Evolutionary conservation across 352 stramenopile genomes (phyloP), one percentile per base, ranked within the genome.

Genomic region (Phytophthora melonis): DNA sequence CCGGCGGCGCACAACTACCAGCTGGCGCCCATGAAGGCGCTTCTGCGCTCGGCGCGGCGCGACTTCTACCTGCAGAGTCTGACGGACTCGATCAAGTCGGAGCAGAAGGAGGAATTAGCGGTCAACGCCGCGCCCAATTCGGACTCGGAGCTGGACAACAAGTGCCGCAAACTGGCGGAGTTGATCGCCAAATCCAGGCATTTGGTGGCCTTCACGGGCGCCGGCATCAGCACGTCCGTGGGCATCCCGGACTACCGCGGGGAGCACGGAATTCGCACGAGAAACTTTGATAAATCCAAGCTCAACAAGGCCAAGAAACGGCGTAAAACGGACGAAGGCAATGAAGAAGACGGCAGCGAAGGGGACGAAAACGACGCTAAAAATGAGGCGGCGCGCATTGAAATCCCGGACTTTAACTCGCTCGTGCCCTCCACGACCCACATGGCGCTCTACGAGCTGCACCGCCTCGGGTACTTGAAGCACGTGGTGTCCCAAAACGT

Each of bases 401-500:
- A 70, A 27, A 84, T 95, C 45, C 86, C 86, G 2, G 84, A 92
- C 49, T 92, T 95, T 57, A 74, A 91, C 68, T 72, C 61, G 47
- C 73, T 95, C 34, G 85, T 93, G 65, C 89, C 89, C 16, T 94
- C 89, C 7, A 70, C 77, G 63, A 93, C 89, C 5, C 89, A 96
- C 80, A 96, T 96, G 89, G 87, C 87, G 50, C 76, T 96, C 23
- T 80, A 76, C 10, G 89, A 96, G 63, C 77, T 96, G n/a, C 77
- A 94, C 63, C 86, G 83, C 2, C 78, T 90, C 49, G 89, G 89
- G 6, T 89, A 75, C 50, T 58, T 96, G 13, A 93, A 94, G 76
- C 80, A 96, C 61, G 58, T 96, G 13, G 86, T 96, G 49, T 93
- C 87, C 3, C 89, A 96, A 69, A 96, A 96, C 63, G 87, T 94